A percentile compares a stretch with the other conserved stretches of the same genome.
Evolutionary conservation across 2,329 filamentous ascomycete genomes (phyloP).

Genomic region (Didymella glomerata): DNA sequence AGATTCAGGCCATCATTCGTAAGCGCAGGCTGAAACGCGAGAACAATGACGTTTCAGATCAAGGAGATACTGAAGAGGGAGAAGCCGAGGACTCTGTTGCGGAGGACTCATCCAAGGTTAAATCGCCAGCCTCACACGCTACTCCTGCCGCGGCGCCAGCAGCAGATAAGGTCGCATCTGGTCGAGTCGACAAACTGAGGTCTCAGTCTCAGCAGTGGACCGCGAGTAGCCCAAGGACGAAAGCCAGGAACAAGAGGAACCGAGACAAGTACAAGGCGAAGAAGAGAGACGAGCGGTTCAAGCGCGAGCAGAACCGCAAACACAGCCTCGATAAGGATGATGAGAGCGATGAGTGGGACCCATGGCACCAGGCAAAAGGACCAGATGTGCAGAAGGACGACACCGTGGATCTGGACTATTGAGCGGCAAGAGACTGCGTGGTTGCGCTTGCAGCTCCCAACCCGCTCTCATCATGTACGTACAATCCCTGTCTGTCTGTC

Average conservation of each 20-base stretch:
- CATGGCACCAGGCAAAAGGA: conserved; percentile 56
- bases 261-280: conserved; percentile 37
- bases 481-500: conserved; percentile 5
- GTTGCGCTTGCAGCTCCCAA: background rate
- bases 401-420: conserved; percentile 60
- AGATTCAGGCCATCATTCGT: conserved; percentile 74
- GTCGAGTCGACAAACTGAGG: conserved; percentile 30
- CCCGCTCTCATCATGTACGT: conserved; percentile 2
- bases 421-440: conserved; percentile 16
- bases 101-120: background rate
- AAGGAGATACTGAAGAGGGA: conserved; percentile 26
- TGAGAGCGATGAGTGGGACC: conserved; percentile 53
- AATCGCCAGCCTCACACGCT: conserved; percentile 5
- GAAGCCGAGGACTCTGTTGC: conserved; percentile 12
- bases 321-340: conserved; percentile 31
- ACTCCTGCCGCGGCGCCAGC: conserved; percentile 4
- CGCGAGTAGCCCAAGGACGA: conserved; percentile 36
- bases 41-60: conserved; percentile 28
- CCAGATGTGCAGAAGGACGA: conserved; percentile 53
- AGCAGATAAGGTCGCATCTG: conserved; percentile 25
- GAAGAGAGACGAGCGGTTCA: conserved; percentile 33
- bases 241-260: conserved; percentile 37
- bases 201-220: conserved; percentile 40
- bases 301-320: conserved; percentile 31
- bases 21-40: conserved; percentile 39